Percentiles rank a stretch among this genome's conserved stretches.
Conservation (phyloP, 176 grass and related monocot species). For the Oryza glaberrima region DNA sequence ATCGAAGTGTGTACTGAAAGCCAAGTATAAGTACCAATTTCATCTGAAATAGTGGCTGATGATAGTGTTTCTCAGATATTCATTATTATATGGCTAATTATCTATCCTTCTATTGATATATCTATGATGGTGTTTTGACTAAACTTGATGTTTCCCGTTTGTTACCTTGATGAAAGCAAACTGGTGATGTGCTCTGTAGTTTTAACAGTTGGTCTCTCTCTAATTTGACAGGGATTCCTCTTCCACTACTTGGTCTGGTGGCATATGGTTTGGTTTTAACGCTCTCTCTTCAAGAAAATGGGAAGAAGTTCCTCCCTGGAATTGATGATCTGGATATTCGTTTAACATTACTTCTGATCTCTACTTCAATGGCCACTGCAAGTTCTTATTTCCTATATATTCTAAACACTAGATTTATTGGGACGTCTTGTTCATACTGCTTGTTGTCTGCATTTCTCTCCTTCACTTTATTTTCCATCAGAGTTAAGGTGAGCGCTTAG, state of each 20-base stretch:
- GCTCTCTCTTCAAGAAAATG: slow-evolving; percentile 73
- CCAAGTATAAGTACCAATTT: neutral
- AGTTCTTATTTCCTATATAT: slow-evolving; percentile 94
- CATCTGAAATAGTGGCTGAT: neutral
- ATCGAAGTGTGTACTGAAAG: neutral
- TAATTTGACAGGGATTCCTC: slow-evolving; percentile 68
- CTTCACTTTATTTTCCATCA: slow-evolving; percentile 81
- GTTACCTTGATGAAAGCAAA: neutral
- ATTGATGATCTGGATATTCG: slow-evolving; percentile 59
- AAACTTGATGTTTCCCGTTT: neutral
- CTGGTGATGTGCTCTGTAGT: neutral
- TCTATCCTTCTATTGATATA: neutral
- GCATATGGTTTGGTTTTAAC: slow-evolving; percentile 70
- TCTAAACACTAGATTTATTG: slow-evolving; percentile 78
- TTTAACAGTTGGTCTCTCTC: slow-evolving; percentile 2
- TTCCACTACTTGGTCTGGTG: slow-evolving; percentile 69
- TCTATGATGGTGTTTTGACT: neutral
- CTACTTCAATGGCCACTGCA: slow-evolving; percentile 88
- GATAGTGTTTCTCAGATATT: neutral
- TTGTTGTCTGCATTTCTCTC: too few relatives aligned
- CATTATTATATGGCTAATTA: neutral
- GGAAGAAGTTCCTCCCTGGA: slow-evolving; percentile 53
- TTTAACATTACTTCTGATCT: slow-evolving; percentile 65
- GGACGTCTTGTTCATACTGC: slow-evolving; percentile 42
- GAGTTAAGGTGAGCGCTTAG: slow-evolving; percentile 62